Base-by-base conservation (phyloP, 768 basidiomycete species). In the Boletus sp. region DNA sequence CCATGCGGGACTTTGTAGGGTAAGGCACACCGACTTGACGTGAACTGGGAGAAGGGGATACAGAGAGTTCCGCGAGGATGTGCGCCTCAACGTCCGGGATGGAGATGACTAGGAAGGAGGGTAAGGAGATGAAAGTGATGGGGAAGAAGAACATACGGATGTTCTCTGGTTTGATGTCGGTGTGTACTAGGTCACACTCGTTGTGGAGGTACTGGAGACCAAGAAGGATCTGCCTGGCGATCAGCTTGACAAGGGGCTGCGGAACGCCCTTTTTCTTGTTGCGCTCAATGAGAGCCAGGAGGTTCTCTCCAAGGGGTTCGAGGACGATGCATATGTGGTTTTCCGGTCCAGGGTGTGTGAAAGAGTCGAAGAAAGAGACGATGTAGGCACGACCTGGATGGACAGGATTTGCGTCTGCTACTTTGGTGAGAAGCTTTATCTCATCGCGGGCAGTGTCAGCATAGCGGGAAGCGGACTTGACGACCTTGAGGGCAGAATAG, bases 381-480 rank as follows among this genome's bases (percentile, higher is more conserved):
- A 96, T 82, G 67, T 94, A 86, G 28, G 80, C 75, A 54, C 89
- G 81, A 54, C 94, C 94, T 15, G 84, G 84, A 69, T 96, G 94
- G 2, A 77, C 67, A n/a, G 85, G 87, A 68, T 84, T 87, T 70
- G 83, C 80, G 18, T 83, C 79, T 52, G 83, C 78, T 6, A 95
- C 88, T 62, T 86, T 86, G 60, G 86, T 83, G 40, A 94, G 82
- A 35, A 98, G 83, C 70, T 94, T 92, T 72, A 98, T 98, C 76
- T 98, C 96, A 71, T 98, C 96, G 50, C 89, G 83, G 30, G 96
- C 96, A 5, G 96, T 98, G 71, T 98, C 95, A 58, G 94, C 92
- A 75, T 98, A 98, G 62, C 94, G 87, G 24, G 86, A 85, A 20
- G 94, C 95, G 30, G 94, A 96, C 75, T 96, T 96, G 74, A 95